Conservation (phyloP, 345 rosid genomes). For the Gossypioides kirkii region DNA sequence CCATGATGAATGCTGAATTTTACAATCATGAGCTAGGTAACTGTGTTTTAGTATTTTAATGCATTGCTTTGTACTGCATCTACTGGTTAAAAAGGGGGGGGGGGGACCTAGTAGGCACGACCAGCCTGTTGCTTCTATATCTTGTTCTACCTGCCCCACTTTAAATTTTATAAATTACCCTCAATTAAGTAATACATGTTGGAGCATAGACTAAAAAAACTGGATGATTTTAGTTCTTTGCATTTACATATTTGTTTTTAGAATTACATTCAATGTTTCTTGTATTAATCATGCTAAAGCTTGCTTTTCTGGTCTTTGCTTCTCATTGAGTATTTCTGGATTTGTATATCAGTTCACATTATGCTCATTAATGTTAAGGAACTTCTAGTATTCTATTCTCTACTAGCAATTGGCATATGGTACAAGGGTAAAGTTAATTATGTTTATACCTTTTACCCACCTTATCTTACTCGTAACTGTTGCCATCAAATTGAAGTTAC, state of each 20-base stretch:
- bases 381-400: neutral
- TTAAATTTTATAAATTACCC: neutral
- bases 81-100: too few species aligned
- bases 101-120: neutral
- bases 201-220: neutral
- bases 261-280: neutral
- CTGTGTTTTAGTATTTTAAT: constrained; percentile 1
- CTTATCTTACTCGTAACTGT: neutral
- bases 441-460: neutral
- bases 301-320: neutral
- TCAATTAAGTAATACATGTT: neutral
- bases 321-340: constrained; percentile 1
- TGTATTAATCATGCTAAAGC: neutral
- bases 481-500: neutral
- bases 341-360: neutral
- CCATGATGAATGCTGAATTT: neutral
- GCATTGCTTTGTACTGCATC: neutral
- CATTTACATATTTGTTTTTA: neutral
- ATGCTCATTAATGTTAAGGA: neutral
- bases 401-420: neutral
- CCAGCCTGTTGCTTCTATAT: neutral
- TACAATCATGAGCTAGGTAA: neutral
- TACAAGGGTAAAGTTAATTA: neutral
- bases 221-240: neutral
- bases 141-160: neutral